Conservation (phyloP, 2,329 filamentous ascomycete species). For the Fusarium oxysporum region DNA sequence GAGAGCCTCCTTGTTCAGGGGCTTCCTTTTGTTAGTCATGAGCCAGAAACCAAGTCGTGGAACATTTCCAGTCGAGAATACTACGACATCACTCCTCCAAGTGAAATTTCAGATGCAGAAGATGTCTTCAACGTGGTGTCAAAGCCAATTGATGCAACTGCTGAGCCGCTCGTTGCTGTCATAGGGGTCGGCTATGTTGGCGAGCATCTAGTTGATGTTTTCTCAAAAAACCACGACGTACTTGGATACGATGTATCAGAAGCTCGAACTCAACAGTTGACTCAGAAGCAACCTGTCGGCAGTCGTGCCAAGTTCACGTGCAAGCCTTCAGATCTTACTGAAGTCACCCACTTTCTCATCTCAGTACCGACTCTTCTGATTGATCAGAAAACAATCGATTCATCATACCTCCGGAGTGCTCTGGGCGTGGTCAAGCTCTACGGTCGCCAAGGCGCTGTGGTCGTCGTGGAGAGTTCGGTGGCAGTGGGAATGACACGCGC, state of each 20-base stretch:
- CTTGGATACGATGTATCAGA: slow-evolving; percentile 63
- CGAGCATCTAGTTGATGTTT: slow-evolving; percentile 59
- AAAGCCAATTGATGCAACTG: slow-evolving; percentile 16
- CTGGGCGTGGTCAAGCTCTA: slow-evolving; percentile 55
- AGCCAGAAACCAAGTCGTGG: slow-evolving; percentile 41
- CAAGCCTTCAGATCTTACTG: slow-evolving; percentile 51
- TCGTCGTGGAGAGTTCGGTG: slow-evolving; percentile 66
- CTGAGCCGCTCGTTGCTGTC: slow-evolving; percentile 57
- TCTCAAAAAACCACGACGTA: slow-evolving; percentile 55
- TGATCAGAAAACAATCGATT: slow-evolving; percentile 60
- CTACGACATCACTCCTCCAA: slow-evolving; percentile 52
- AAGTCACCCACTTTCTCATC: slow-evolving; percentile 64
- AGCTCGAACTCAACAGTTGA: slow-evolving; percentile 51
- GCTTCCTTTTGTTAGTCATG: slow-evolving; percentile 37
- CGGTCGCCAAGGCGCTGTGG: slow-evolving; percentile 57
- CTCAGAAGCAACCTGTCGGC: slow-evolving; percentile 43
- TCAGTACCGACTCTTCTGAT: slow-evolving; percentile 64
- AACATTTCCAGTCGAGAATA: slow-evolving; percentile 40
- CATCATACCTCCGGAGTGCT: slow-evolving; percentile 59
- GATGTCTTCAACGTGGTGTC: slow-evolving; percentile 22
- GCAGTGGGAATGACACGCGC: slow-evolving; percentile 65
- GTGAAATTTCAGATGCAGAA: slow-evolving; percentile 47
- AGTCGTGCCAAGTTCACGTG: slow-evolving; percentile 53
- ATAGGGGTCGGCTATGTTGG: slow-evolving; percentile 67
- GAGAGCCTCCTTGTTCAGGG: slow-evolving; percentile 38